phyloP scores from a whole-genome alignment of 2,329 filamentous ascomycete species.

The Xylaria sp. region DNA sequence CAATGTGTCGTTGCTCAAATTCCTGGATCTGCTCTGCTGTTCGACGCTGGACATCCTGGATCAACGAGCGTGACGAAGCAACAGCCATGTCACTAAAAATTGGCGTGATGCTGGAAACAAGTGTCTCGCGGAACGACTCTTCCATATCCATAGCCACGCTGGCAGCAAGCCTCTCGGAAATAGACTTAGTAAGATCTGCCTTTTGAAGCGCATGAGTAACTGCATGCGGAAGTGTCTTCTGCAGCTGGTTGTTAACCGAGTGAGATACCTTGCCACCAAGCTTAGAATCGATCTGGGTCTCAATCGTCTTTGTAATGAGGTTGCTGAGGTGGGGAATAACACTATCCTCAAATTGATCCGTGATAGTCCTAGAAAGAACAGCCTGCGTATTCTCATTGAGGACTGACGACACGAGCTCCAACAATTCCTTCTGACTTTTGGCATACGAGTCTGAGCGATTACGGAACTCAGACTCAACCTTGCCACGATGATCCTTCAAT shows the following conservation, averaged over 20 bases:
- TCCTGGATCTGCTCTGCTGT: constrained; percentile 63
- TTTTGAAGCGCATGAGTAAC: constrained; percentile 77
- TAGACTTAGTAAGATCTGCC: constrained; percentile 75
- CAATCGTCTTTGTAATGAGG: constrained; percentile 73
- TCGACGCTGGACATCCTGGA: constrained; percentile 74
- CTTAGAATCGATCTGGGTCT: constrained; percentile 75
- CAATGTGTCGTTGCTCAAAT: constrained; percentile 62
- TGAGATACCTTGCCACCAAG: constrained; percentile 74
- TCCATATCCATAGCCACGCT: constrained; percentile 76
- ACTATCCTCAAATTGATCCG: constrained; percentile 76
- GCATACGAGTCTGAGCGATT: constrained; percentile 64
- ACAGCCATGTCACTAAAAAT: constrained; percentile 72
- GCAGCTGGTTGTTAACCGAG: constrained; percentile 77
- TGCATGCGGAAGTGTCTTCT: constrained; percentile 73
- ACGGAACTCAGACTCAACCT: constrained; percentile 72
- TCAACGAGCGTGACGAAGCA: constrained; percentile 74
- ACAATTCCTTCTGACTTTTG: constrained; percentile 63
- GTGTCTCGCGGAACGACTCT: constrained; percentile 69
- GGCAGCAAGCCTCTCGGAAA: constrained; percentile 77
- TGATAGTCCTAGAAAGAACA: constrained; percentile 80
- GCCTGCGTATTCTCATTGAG: constrained; percentile 74
- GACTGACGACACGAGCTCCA: constrained; percentile 69
- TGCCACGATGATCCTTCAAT: constrained; percentile 71
- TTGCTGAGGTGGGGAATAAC: constrained; percentile 80
- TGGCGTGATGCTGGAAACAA: constrained; percentile 74